A percentile compares a stretch with the other conserved stretches of the same genome.
Evolutionary conservation across 1,284 basidiomycete genomes (phyloP).

Genomic region (Tilletia horrida): DNA sequence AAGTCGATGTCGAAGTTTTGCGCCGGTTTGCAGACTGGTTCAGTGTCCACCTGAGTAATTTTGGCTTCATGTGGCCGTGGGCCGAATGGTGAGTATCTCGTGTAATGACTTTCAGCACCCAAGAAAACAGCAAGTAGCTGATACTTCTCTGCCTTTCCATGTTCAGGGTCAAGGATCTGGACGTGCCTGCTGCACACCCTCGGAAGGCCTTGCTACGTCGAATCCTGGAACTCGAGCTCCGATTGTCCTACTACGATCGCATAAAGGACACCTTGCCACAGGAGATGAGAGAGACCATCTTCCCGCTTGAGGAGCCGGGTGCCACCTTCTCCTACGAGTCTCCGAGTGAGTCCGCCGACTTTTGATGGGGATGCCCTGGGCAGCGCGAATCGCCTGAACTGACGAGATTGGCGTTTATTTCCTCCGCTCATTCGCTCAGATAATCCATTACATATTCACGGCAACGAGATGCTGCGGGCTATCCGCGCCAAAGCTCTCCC

Average conservation of each 20-base stretch:
- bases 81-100: slow-evolving; percentile 77
- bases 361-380: too few relatives aligned
- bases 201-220: slow-evolving; percentile 82
- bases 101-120: too few relatives aligned
- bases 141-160: neutral
- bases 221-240: slow-evolving; percentile 82
- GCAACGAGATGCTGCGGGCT: slow-evolving; percentile 73
- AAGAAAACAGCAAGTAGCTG: too few relatives aligned
- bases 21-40: slow-evolving; percentile 90
- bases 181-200: slow-evolving; percentile 69
- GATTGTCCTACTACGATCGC: slow-evolving; percentile 89
- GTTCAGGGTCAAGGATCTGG: slow-evolving; percentile 79
- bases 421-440: slow-evolving; percentile 56
- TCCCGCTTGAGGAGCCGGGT: slow-evolving; percentile 72
- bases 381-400: too few relatives aligned
- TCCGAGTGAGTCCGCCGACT: slow-evolving; percentile 60
- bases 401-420: neutral
- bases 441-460: slow-evolving; percentile 73
- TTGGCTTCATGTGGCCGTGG: slow-evolving; percentile 99
- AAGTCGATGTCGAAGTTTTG: slow-evolving; percentile 75
- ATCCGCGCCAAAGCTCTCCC: slow-evolving; percentile 69
- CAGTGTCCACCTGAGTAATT: slow-evolving; percentile 92
- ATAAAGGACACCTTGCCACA: slow-evolving; percentile 86
- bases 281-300: slow-evolving; percentile 64
- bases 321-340: slow-evolving; percentile 81